These are phyloP conservation scores for Zymoseptoria crescenta DNA, from an alignment of 2,329 filamentous ascomycete species.

Conservation along the genomic window DNA sequence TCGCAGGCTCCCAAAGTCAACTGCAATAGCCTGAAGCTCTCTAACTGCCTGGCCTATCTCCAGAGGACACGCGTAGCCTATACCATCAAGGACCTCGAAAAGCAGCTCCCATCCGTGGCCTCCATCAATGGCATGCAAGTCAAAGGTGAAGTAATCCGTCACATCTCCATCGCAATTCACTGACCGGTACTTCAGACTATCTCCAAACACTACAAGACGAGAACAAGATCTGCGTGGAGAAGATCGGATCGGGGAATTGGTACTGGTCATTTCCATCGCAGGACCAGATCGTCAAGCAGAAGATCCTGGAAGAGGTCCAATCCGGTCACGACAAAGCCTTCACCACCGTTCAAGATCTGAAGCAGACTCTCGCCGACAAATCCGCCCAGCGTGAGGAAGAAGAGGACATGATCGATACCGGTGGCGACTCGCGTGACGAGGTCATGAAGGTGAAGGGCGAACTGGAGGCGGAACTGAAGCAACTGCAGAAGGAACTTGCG, in stretches of 20 bases:
- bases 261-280: constrained; percentile 61
- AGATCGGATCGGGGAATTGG: constrained; percentile 65
- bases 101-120: constrained; percentile 52
- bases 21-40: constrained; percentile 51
- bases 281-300: constrained; percentile 43
- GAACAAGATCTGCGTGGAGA: constrained; percentile 55
- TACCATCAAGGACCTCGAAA: constrained; percentile 61
- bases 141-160: constrained; percentile 19
- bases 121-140: constrained; percentile 57
- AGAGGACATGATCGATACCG: constrained; percentile 29
- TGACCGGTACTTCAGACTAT: constrained; percentile 41
- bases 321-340: constrained; percentile 33
- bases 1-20: constrained; percentile 47
- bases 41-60: constrained; percentile 52
- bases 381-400: constrained; percentile 34
- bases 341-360: constrained; percentile 31
- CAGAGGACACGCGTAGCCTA: constrained; percentile 54
- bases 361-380: constrained; percentile 34
- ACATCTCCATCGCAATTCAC: not conserved
- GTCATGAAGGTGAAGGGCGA: constrained; percentile 30
- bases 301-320: constrained; percentile 30
- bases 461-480: constrained; percentile 32
- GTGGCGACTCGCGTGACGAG: constrained; percentile 30
- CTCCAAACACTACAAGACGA: constrained; percentile 56
- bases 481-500: constrained; percentile 35